Conservation (phyloP, 352 stramenopile species). For the Globisporangium cystogenes region DNA sequence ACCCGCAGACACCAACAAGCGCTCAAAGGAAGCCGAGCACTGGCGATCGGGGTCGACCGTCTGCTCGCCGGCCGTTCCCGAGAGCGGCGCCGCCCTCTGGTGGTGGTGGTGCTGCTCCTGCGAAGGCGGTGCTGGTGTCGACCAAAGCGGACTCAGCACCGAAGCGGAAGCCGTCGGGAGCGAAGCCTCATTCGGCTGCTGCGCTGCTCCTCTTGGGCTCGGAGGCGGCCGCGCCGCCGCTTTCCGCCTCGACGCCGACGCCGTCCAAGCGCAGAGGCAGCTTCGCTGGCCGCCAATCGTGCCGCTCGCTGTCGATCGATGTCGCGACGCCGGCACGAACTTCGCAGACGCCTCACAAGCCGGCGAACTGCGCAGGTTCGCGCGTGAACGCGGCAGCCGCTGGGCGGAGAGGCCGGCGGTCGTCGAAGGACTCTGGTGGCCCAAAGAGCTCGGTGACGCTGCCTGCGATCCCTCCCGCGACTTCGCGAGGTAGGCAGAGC, state of each 20-base stretch:
- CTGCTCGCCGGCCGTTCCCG: background rate
- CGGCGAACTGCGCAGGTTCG: background rate
- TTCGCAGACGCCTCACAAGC: background rate
- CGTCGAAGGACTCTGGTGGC: background rate
- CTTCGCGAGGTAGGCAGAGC: background rate
- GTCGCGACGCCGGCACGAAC: background rate
- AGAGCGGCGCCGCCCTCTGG: background rate
- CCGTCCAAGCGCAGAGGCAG: background rate
- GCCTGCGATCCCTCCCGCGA: constrained; percentile 4
- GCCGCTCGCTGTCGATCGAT: background rate
- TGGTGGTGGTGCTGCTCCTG: background rate
- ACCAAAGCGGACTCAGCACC: background rate
- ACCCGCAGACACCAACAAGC: background rate
- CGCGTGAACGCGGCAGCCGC: background rate
- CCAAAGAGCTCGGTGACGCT: constrained; percentile 1
- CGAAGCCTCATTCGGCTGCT: background rate
- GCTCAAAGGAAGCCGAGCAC: constrained; percentile 1
- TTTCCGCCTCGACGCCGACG: background rate
- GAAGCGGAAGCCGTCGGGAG: constrained; percentile 2
- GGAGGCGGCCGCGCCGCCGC: background rate
- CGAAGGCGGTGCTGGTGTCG: background rate
- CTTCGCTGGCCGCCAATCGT: background rate
- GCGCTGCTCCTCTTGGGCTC: constrained; percentile 11
- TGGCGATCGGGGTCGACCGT: background rate
- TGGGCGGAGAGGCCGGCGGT: background rate